Conservation (phyloP, 148 eudicot genomes). For the Camellia lanceoleosa region DNA sequence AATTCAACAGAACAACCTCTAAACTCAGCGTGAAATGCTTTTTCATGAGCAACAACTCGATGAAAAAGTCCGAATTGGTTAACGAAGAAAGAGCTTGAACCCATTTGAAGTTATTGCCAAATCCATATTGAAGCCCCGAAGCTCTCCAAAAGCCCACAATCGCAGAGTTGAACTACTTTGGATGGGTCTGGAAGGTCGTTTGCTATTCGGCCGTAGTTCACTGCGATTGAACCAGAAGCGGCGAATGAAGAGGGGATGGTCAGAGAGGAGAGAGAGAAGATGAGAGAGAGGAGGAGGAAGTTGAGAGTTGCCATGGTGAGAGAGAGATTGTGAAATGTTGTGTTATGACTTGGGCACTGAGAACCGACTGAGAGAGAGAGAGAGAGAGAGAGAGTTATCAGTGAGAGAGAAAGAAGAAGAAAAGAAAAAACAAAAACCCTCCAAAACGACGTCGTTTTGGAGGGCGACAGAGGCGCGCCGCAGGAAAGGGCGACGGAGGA, state of each 20-base stretch:
- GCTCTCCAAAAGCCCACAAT: conserved; percentile 57
- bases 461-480: no score
- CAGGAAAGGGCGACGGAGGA: no score
- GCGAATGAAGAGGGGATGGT: neutral
- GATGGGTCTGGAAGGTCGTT: conserved; percentile 67
- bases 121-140: conserved; percentile 32
- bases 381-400: no score
- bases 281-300: neutral
- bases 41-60: conserved; percentile 19
- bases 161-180: conserved; percentile 63
- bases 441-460: no score
- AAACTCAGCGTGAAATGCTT: conserved; percentile 19
- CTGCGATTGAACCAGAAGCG: conserved; percentile 53
- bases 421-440: no score
- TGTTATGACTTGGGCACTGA: no score
- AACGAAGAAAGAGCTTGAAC: conserved; percentile 4
- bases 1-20: conserved; percentile 22
- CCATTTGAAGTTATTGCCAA: conserved; percentile 24
- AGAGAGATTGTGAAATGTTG: neutral
- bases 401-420: no score
- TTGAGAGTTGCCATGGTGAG: neutral
- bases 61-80: conserved; percentile 10
- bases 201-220: conserved; percentile 85
- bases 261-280: neutral
- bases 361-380: no score